Evolutionary conservation across 192 early-diverging fungal genomes (phyloP), one percentile per base, ranked within the genome.

Genomic region (Coemansia sp.): DNA sequence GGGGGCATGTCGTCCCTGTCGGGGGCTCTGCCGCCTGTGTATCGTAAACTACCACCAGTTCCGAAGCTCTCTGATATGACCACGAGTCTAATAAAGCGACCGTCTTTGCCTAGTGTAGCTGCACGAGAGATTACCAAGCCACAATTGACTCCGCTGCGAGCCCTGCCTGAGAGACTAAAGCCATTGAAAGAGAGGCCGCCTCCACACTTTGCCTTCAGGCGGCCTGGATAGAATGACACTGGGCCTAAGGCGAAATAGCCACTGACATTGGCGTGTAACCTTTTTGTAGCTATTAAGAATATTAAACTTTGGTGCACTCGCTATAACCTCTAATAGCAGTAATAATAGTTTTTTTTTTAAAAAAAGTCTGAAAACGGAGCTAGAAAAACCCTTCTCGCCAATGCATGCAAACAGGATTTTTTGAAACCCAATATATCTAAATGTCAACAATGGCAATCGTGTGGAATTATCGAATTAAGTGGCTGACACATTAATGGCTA

Each of bases 1-100:
- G 50, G 42, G 9, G 50, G 20, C 2, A 71, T 76, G 3, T 51
- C 55, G 26, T 65, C 69, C 33, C 71, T 71, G 39, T 34, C 59
- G 5, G 48, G 35, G 40, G n/a, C 20, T 16, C 40, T 37, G 38
- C 28, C 55, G 28, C 39, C 40, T 35, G 23, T 31, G 13, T 16
- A 14, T n/a, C 23, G 26, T 18, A 42, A 23, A 13, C 23, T 0
- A 34, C 28, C 42, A 16, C 60, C 28, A 10, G 28, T 35, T 5
- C 43, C 24, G 34, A 24, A 31, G 34, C 65, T 45, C 37, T 38
- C 21, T 20, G 51, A 33, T 16, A 40, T 33, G 50, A 35, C 34
- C 21, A 13, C 45, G 6, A 3, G 10, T 20, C 43, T 37, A n/a
- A 7, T 43, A 21, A 63, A 35, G 62, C 45, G 11, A 10, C 42